Percentiles rank a stretch among this genome's conserved stretches.
phyloP scores from a whole-genome alignment of 108 stramenopile genomes.

The Pseudonitzschia pungens region DNA sequence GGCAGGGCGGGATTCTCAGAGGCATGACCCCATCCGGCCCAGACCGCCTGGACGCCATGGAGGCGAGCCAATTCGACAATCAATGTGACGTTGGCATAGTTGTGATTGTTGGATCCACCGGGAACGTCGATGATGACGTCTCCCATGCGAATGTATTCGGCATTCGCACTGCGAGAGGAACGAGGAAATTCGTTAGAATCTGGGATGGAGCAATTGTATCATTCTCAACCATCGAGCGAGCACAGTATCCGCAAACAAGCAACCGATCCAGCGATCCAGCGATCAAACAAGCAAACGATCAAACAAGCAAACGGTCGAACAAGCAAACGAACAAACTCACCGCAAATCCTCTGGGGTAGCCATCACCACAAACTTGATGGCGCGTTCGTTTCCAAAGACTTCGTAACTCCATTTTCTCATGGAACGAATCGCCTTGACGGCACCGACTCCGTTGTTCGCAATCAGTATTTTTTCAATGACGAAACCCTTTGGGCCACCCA shows the following conservation, averaged over 20 bases:
- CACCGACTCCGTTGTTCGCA: constrained; percentile 94
- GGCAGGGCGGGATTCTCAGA: constrained; percentile 96
- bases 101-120: constrained; percentile 99
- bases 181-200: background rate
- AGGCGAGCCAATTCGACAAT: constrained; percentile 98
- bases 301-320: constrained; percentile 5
- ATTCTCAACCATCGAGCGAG: constrained; percentile 15
- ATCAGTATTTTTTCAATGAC: constrained; percentile 87
- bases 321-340: constrained; percentile 48
- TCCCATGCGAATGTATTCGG: constrained; percentile 99
- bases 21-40: constrained; percentile 99
- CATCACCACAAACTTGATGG: constrained; percentile 98
- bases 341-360: constrained; percentile 97
- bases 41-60: constrained; percentile 98
- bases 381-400: constrained; percentile 90
- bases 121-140: constrained; percentile 99
- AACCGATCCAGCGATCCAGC: too few species aligned
- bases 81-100: constrained; percentile 99
- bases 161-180: constrained; percentile 87
- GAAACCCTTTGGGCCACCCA: constrained; percentile 63
- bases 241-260: too few species aligned
- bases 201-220: background rate
- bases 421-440: constrained; percentile 97
- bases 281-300: background rate
- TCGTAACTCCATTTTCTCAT: constrained; percentile 96